Percentiles rank a stretch among this genome's conserved stretches.
phyloP scores from a whole-genome alignment of 805 yeast species.

The Candida awuae region DNA sequence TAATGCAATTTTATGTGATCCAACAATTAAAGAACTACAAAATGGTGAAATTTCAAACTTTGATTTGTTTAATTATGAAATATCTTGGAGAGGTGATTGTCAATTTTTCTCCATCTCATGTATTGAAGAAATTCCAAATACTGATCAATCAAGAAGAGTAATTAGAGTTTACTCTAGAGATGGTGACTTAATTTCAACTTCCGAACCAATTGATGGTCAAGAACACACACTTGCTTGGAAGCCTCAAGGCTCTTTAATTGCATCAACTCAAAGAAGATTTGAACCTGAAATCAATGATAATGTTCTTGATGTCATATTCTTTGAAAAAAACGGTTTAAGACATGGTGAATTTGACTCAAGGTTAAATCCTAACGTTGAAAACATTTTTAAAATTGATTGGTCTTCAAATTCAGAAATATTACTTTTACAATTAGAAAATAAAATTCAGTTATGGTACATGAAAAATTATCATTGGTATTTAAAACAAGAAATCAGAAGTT shows the following conservation, averaged over 20 bases:
- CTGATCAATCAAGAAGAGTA: slow-evolving; percentile 50
- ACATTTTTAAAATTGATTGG: slow-evolving; percentile 59
- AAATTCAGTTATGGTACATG: slow-evolving; percentile 82
- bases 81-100: slow-evolving; percentile 97
- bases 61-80: slow-evolving; percentile 41
- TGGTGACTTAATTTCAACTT: slow-evolving; percentile 71
- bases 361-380: slow-evolving; percentile 39
- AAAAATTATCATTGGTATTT: slow-evolving; percentile 95
- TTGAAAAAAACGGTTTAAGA: slow-evolving; percentile 88
- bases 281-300: slow-evolving; percentile 40
- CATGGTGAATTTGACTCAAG: slow-evolving; percentile 79
- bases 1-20: slow-evolving; percentile 58
- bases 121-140: slow-evolving; percentile 40
- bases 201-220: slow-evolving; percentile 82
- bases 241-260: slow-evolving; percentile 83
- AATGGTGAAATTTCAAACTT: slow-evolving; percentile 50
- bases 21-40: slow-evolving; percentile 74
- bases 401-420: slow-evolving; percentile 71
- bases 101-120: slow-evolving; percentile 67
- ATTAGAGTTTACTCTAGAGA: slow-evolving; percentile 76
- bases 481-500: slow-evolving; percentile 60
- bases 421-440: slow-evolving; percentile 53
- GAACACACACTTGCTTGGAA: slow-evolving; percentile 77
- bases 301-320: slow-evolving; percentile 56
- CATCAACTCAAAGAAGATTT: slow-evolving; percentile 63